These are phyloP conservation scores for Suillus subluteus DNA, from an alignment of 768 basidiomycete species.

Conservation along the genomic window DNA sequence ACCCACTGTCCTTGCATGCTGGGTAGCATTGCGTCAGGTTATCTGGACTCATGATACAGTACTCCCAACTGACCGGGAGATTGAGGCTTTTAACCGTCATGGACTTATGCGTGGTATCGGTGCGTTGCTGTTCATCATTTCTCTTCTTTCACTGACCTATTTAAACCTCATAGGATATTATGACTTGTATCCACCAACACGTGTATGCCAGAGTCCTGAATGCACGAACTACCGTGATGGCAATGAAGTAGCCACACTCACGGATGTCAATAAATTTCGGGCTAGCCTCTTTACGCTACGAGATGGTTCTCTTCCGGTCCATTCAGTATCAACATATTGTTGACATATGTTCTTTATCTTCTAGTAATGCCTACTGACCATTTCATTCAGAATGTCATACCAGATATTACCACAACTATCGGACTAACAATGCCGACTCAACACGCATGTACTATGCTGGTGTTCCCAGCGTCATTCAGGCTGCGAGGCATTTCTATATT, in stretches of 20 bases:
- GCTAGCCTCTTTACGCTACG: conserved; percentile 26
- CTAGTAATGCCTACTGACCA: no score
- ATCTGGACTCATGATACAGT: conserved; percentile 7
- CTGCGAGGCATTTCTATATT: no score
- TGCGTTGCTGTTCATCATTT: neutral
- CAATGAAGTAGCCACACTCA: conserved; percentile 5
- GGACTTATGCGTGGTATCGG: no score
- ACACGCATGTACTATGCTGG: no score
- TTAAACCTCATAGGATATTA: conserved; percentile 7
- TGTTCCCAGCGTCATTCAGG: no score
- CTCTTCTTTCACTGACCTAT: neutral
- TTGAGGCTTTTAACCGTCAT: conserved; percentile 4
- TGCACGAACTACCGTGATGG: conserved; percentile 5
- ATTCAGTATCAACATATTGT: no score
- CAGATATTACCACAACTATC: no score
- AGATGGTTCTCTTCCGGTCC: conserved; percentile 26
- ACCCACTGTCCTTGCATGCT: no score
- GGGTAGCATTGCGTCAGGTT: neutral
- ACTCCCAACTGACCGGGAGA: conserved; percentile 5
- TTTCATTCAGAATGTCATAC: no score
- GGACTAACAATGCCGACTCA: no score
- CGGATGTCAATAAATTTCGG: conserved; percentile 14
- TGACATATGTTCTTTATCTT: no score
- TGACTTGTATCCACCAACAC: conserved; percentile 12
- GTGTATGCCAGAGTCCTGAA: conserved; percentile 3